Percentiles rank a stretch among this genome's conserved stretches.
Evolutionary conservation across 2,329 filamentous ascomycete species (phyloP).

Genomic region (Aspergillus melleus): DNA sequence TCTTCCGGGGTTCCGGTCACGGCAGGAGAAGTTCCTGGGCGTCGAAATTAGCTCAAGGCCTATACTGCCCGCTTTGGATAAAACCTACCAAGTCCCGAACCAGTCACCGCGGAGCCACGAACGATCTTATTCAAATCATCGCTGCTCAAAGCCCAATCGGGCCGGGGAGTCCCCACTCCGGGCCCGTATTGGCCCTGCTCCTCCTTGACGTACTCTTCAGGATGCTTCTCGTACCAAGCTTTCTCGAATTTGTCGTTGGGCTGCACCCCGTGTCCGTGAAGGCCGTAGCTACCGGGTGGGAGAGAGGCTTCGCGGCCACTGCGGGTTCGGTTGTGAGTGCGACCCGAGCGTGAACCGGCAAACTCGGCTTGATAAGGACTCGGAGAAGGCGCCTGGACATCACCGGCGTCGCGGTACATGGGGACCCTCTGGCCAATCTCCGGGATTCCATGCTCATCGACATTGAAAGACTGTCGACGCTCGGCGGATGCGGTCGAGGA

Average conservation of each 20-base stretch:
- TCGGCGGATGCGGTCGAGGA: conserved; percentile 49
- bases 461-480: conserved; percentile 59
- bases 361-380: conserved; percentile 55
- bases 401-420: conserved; percentile 88
- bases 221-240: conserved; percentile 91
- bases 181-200: conserved; percentile 67
- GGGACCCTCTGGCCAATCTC: conserved; percentile 91
- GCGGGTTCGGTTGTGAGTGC: conserved; percentile 67
- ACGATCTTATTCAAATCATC: conserved; percentile 91
- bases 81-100: conserved; percentile 54
- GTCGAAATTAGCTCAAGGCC: conserved; percentile 11
- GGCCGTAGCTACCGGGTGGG: conserved; percentile 87
- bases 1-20: conserved; percentile 79
- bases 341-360: conserved; percentile 48
- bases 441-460: conserved; percentile 84
- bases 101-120: conserved; percentile 61
- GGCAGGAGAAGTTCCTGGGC: conserved; percentile 62
- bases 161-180: conserved; percentile 58
- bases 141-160: conserved; percentile 83
- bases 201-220: conserved; percentile 72
- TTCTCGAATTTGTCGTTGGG: conserved; percentile 81
- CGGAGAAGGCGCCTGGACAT: conserved; percentile 93
- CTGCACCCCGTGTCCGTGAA: conserved; percentile 80
- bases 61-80: not conserved
- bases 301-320: conserved; percentile 70